These are phyloP conservation scores for Phalaenopsis equestris DNA, from an alignment of 106 monocot genomes.

Conservation along the genomic window DNA sequence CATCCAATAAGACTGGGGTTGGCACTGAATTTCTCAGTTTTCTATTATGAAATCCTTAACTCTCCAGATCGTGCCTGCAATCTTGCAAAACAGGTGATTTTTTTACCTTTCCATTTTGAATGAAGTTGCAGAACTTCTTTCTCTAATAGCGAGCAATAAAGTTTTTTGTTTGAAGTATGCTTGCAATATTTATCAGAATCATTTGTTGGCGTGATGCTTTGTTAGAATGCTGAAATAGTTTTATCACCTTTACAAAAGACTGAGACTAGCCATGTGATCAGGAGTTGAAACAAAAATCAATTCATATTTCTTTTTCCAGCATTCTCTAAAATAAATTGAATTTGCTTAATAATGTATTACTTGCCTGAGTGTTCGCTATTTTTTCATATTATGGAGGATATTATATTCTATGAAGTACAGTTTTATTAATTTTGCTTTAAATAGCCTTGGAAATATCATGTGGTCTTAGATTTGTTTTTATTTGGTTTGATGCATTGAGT, in stretches of 20 bases:
- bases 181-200: background rate
- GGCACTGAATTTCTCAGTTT: slow-evolving; percentile 37
- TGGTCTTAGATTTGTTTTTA: no score
- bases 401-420: background rate
- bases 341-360: background rate
- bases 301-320: no score
- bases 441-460: background rate
- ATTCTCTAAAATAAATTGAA: background rate
- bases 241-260: background rate
- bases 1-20: slow-evolving; percentile 34
- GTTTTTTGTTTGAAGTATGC: no score
- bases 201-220: background rate
- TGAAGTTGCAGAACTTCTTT: background rate
- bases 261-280: background rate
- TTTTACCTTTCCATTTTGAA: background rate
- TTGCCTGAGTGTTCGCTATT: background rate
- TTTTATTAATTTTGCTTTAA: background rate
- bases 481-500: background rate
- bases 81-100: slow-evolving; percentile 37
- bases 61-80: slow-evolving; percentile 35
- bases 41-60: slow-evolving; percentile 35
- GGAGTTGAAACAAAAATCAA: no score
- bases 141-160: background rate
- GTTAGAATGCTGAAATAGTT: background rate
- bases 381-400: no score